Conservation (phyloP, 1,284 basidiomycete genomes). For the Amylostereum chailletii region DNA sequence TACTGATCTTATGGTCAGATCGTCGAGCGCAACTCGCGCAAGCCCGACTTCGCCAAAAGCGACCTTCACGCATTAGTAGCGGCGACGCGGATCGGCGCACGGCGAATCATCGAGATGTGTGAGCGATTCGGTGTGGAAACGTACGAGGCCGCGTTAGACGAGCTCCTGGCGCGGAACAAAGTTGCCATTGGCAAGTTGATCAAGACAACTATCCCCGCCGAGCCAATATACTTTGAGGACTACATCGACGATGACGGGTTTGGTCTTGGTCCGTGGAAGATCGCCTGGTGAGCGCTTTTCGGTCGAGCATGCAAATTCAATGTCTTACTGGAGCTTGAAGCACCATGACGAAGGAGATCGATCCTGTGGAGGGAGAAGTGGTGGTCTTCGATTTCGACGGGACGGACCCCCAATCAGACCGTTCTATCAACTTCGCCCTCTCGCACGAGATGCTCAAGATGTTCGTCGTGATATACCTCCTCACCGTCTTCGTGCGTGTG, state of each 20-base stretch:
- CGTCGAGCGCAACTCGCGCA: slow-evolving; percentile 21
- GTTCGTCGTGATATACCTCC: slow-evolving; percentile 21
- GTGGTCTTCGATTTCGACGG: slow-evolving; percentile 19
- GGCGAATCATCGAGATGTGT: slow-evolving; percentile 20
- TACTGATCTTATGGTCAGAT: slow-evolving; percentile 12
- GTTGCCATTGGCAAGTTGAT: slow-evolving; percentile 18
- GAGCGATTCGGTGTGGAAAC: slow-evolving; percentile 17
- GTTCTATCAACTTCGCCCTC: slow-evolving; percentile 19
- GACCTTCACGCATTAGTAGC: slow-evolving; percentile 22
- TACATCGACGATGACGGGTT: slow-evolving; percentile 21
- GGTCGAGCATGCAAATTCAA: neutral
- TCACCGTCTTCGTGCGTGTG: slow-evolving; percentile 17
- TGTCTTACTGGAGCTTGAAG: neutral
- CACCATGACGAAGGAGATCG: slow-evolving; percentile 10
- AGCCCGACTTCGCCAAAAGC: slow-evolving; percentile 20
- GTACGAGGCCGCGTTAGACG: slow-evolving; percentile 16
- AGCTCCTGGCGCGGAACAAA: slow-evolving; percentile 15
- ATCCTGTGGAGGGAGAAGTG: slow-evolving; percentile 11
- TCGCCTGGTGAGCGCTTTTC: slow-evolving; percentile 14
- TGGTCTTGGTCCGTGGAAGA: slow-evolving; percentile 19
- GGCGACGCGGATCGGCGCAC: slow-evolving; percentile 19
- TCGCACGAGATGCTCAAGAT: slow-evolving; percentile 21
- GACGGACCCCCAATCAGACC: slow-evolving; percentile 19
- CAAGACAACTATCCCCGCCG: slow-evolving; percentile 13
- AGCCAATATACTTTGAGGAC: slow-evolving; percentile 18